Evolutionary conservation across 2,329 filamentous ascomycete species (phyloP), one percentile per base, ranked within the genome.

Genomic region (Penicillium sp.): DNA sequence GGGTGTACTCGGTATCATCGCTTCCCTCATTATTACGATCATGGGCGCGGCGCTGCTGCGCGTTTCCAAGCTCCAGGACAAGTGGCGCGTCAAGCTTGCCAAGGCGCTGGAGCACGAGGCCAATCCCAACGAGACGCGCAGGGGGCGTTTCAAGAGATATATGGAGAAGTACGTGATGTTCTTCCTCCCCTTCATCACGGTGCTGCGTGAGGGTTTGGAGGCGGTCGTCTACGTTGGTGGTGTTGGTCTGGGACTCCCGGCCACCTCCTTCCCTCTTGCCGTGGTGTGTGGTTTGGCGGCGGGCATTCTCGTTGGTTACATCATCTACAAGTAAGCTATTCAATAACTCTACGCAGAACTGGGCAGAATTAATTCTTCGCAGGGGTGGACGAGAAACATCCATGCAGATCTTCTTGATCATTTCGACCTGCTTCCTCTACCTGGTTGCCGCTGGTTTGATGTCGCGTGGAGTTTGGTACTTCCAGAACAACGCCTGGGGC

Each of bases 171-270:
- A 95, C 66, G 84, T 86, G 65, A 90, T 95, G 87, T 94, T 95
- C 69, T 72, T 89, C 41, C 76, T 95, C 48, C 91, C 91, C 1
- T 95, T 95, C 71, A 80, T 95, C 67, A 95, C 90, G 0, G 87
- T 94, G n/a, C 74, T 95, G 13, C 80, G 91, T 31, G 90, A 95
- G 69, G 91, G 90, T 2, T 81, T 95, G 27, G 91, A 96, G 69
- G 89, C 88, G 0, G 86, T 95, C 31, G 82, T 95, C 22, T 95
- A 95, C 69, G 84, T 95, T 47, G 89, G 89, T 14, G 91, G 90
- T 18, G 90, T 96, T 4, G 87, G 87, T 3, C 84, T 95, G 48
- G 83, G 85, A 0, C 77, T 88, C 3, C 89, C 90, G 0, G 89
- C 89, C 2, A 83, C 81, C 5, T 80, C 90, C 0, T 88, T 95